Evolutionary conservation across 176 grass and related monocot genomes (phyloP).

Genomic region (Areca catechu): DNA sequence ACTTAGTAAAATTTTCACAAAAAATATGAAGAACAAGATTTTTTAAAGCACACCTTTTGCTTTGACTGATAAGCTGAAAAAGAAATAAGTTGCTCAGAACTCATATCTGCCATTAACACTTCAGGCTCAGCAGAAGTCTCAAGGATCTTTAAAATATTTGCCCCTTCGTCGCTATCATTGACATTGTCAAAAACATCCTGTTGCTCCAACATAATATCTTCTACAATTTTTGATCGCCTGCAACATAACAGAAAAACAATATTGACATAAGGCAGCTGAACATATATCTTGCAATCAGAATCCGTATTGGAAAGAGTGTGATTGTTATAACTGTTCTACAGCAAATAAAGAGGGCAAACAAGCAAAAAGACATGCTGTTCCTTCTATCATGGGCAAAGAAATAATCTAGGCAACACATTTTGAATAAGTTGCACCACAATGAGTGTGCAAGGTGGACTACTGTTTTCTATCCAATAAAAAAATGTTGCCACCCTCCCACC

Average conservation of each 20-base stretch:
- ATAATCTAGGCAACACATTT: no score
- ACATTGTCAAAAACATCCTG: slow-evolving; percentile 42
- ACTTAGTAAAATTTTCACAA: neutral
- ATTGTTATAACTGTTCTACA: no score
- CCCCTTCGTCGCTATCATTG: slow-evolving; percentile 61
- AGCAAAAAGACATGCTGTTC: no score
- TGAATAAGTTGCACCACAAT: no score
- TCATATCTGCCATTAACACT: slow-evolving; percentile 72
- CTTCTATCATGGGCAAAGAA: no score
- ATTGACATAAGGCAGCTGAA: no score
- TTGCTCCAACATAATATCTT: slow-evolving; percentile 62
- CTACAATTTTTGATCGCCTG: slow-evolving; percentile 68
- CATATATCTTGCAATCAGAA: no score
- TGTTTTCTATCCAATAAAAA: no score
- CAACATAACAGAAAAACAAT: neutral
- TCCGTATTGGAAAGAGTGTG: no score
- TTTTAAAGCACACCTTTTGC: slow-evolving; percentile 34
- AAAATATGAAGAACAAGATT: neutral
- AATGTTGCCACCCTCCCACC: no score
- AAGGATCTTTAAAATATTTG: slow-evolving; percentile 65
- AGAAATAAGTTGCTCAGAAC: slow-evolving; percentile 48
- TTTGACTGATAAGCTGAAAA: slow-evolving; percentile 70
- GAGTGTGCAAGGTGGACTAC: no score
- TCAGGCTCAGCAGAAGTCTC: slow-evolving; percentile 80
- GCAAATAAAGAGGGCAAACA: no score